Percentiles rank a stretch among this genome's conserved stretches.
phyloP scores from a whole-genome alignment of 495 filamentous ascomycete genomes.

The Filosporella fistucella region DNA sequence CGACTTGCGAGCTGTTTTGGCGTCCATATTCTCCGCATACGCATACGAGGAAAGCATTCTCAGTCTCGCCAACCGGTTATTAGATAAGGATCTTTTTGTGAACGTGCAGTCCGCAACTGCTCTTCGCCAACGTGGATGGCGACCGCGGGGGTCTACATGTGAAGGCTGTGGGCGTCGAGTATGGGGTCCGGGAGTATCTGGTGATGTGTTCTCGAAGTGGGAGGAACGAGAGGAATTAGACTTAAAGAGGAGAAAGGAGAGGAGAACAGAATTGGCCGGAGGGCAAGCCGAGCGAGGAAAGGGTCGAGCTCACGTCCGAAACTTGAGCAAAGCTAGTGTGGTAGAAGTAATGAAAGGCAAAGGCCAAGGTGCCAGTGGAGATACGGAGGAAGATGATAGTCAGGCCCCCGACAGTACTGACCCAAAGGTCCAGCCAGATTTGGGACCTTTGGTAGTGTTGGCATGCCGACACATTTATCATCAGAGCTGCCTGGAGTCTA shows the following conservation, averaged over 20 bases:
- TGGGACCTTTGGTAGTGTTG: conserved; percentile 51
- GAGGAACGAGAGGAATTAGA: conserved; percentile 55
- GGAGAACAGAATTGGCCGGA: conserved; percentile 20
- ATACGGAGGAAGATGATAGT: conserved; percentile 13
- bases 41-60: conserved; percentile 88
- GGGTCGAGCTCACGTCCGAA: conserved; percentile 23
- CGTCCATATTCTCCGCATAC: conserved; percentile 90
- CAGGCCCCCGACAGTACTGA: conserved; percentile 15
- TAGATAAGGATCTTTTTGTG: conserved; percentile 87
- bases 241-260: conserved; percentile 32
- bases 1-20: conserved; percentile 78
- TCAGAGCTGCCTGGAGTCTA: conserved; percentile 50
- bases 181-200: conserved; percentile 86
- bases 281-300: conserved; percentile 27
- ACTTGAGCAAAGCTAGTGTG: conserved; percentile 22
- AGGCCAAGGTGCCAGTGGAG: conserved; percentile 19
- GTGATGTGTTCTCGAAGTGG: conserved; percentile 77
- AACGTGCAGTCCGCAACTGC: conserved; percentile 71
- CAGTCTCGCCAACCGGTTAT: conserved; percentile 73
- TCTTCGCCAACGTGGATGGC: conserved; percentile 84
- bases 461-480: conserved; percentile 63
- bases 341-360: conserved; percentile 29
- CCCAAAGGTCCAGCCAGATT: conserved; percentile 15
- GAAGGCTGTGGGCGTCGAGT: conserved; percentile 78
- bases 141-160: conserved; percentile 78